A percentile compares a stretch with the other conserved stretches of the same genome.
Conservation (phyloP, 164 flowering plant genomes). For the Sextonia rubra region DNA sequence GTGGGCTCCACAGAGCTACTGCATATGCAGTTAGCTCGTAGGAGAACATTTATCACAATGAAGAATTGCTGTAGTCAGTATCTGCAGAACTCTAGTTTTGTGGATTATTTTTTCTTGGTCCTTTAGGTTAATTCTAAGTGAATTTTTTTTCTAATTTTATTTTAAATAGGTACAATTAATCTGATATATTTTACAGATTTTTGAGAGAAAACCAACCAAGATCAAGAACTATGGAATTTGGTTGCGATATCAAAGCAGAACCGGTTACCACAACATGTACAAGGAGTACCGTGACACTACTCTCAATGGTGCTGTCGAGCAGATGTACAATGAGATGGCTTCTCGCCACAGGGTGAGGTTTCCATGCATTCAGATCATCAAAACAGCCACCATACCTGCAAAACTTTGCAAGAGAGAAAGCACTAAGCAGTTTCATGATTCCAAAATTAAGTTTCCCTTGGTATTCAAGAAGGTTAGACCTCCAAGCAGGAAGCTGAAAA, state of each 20-base stretch:
- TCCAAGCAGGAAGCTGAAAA: conserved; percentile 23
- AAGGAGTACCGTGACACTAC: conserved; percentile 28
- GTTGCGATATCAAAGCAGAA: conserved; percentile 73
- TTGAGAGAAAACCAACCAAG: conserved; percentile 75
- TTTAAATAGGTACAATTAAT: too few species aligned
- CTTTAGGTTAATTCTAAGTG: too few species aligned
- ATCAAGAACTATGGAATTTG: conserved; percentile 78
- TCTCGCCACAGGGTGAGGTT: conserved; percentile 30
- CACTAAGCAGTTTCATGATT: conserved; percentile 25
- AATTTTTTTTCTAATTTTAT: too few species aligned
- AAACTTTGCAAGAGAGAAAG: conserved; percentile 26
- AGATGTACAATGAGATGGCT: conserved; percentile 29
- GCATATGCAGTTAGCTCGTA: too few species aligned
- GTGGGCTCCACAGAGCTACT: too few species aligned
- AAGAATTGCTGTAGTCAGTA: too few species aligned
- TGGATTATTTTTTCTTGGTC: too few species aligned
- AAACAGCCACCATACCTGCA: conserved; percentile 26
- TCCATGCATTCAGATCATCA: conserved; percentile 29
- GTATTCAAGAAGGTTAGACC: conserved; percentile 26
- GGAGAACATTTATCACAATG: too few species aligned
- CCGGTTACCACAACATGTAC: conserved; percentile 62
- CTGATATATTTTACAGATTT: conserved; percentile 35
- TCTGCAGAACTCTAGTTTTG: too few species aligned
- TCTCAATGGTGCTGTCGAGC: conserved; percentile 28
- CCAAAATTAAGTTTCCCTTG: conserved; percentile 26